Evolutionary conservation across 2,329 filamentous ascomycete species (phyloP).

Genomic region (Arthroderma sp.): DNA sequence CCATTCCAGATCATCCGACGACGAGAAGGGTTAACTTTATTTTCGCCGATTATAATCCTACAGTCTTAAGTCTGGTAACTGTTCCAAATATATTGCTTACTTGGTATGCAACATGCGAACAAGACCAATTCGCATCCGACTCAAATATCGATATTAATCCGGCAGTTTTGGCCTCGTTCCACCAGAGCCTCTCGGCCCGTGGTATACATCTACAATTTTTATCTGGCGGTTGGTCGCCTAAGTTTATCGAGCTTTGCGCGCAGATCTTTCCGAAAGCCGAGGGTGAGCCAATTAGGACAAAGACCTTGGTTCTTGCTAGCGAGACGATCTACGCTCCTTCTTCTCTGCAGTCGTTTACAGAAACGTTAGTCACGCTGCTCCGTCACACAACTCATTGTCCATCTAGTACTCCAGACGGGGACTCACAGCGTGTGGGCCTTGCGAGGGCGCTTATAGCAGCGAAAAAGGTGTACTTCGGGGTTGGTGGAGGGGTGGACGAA

Average conservation of each 20-base stretch:
- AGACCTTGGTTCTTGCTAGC: slow-evolving; percentile 43
- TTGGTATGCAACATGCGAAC: slow-evolving; percentile 24
- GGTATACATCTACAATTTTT: slow-evolving; percentile 42
- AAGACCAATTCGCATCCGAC: slow-evolving; percentile 18
- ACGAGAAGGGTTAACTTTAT: slow-evolving; percentile 37
- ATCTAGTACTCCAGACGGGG: neutral
- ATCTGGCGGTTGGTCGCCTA: slow-evolving; percentile 46
- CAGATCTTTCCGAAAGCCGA: slow-evolving; percentile 10
- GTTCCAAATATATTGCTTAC: slow-evolving; percentile 48
- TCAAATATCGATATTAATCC: slow-evolving; percentile 36
- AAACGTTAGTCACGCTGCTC: slow-evolving; percentile 39
- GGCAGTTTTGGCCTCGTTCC: slow-evolving; percentile 34
- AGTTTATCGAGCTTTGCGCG: slow-evolving; percentile 28
- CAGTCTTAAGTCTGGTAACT: slow-evolving; percentile 47
- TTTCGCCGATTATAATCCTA: slow-evolving; percentile 48
- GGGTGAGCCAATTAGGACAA: slow-evolving; percentile 14
- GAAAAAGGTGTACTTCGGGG: slow-evolving; percentile 54
- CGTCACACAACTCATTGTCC: slow-evolving; percentile 17
- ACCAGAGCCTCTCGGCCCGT: slow-evolving; percentile 24
- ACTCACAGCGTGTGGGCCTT: slow-evolving; percentile 8
- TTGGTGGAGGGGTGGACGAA: slow-evolving; percentile 51
- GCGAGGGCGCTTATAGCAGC: slow-evolving; percentile 46
- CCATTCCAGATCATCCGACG: neutral
- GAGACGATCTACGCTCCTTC: slow-evolving; percentile 52
- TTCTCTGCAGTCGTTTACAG: slow-evolving; percentile 41